Base-by-base conservation (phyloP, 768 basidiomycete species). In the Podaxis rugospora region DNA sequence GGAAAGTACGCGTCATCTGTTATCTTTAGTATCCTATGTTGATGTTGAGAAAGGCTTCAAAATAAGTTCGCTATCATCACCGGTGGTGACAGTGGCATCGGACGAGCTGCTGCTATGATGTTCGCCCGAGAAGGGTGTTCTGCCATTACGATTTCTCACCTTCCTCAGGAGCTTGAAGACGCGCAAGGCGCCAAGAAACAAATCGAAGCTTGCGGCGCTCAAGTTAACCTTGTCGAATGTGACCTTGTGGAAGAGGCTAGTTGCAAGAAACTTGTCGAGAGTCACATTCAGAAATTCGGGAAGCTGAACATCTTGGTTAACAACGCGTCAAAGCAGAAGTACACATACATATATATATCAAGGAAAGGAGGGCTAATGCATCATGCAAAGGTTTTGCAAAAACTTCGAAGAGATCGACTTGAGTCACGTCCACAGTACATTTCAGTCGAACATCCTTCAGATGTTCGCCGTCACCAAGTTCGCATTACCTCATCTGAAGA, bases 381-480 rank as follows among this genome's bases (percentile, higher is more conserved):
- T 35, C n/a, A 63, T 69, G 36, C 39, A 16, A 63, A 79, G 77
- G 54, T 78, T 80, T 67, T 71, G 72, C 62, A 70, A 78, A 61
- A 67, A 78, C 46, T 73, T 84, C 42, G 78, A 74, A 51, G 75
- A 81, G 0, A 81, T 85, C 46, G 76, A 83, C 64, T 69, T 86
- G 37, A 72, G 77, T 52, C 76, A 82, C 28, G 83, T 86, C 35
- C 74, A 80, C 62, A 80, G 78, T 64, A 84, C 81, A 3, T 85
- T 84, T 75, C 68, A 78, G 50, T 73, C 76, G 54, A 87, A 88
- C 73, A 84, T 86, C 66, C 62, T 87, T 47, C 77, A 78, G 63
- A 84, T 83, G 83, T 82, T 87, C 61, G 82, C 80, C 0, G 60
- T 86, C 23, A 78, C 83, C 27, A 85, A 83, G 68, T 79, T 72